Conservation (phyloP, 2,329 filamentous ascomycete genomes). For the Colletotrichum sp. region DNA sequence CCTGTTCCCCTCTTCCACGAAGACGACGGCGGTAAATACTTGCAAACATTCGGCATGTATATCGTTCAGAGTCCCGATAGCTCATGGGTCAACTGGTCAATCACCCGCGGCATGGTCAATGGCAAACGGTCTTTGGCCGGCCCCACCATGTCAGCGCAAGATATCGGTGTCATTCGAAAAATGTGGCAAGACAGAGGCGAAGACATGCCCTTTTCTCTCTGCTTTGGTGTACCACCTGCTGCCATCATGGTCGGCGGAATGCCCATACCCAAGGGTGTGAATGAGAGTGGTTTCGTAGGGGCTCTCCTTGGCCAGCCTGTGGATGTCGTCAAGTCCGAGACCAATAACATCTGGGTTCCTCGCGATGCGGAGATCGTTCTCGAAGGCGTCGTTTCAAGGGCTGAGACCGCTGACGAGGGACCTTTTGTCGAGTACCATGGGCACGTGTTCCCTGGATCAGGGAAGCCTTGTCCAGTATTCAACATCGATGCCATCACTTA, state of each 20-base stretch:
- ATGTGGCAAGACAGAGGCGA: conserved; percentile 47
- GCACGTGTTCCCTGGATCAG: not conserved
- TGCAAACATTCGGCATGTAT: conserved; percentile 56
- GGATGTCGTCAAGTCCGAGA: conserved; percentile 56
- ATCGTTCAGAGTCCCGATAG: conserved; percentile 48
- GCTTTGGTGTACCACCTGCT: conserved; percentile 52
- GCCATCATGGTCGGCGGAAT: conserved; percentile 52
- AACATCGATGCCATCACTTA: conserved; percentile 53
- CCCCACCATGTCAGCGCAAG: conserved; percentile 46
- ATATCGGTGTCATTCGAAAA: conserved; percentile 49
- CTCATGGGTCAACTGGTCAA: conserved; percentile 52
- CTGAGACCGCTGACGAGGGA: conserved; percentile 46
- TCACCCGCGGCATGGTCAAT: conserved; percentile 49
- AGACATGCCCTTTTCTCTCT: conserved; percentile 51
- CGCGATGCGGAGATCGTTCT: conserved; percentile 55
- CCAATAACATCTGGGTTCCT: conserved; percentile 51
- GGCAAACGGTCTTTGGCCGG: conserved; percentile 45
- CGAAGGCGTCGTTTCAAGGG: conserved; percentile 50
- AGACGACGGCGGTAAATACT: conserved; percentile 51
- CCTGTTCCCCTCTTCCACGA: conserved; percentile 48
- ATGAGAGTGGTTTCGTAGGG: conserved; percentile 53
- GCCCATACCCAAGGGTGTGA: conserved; percentile 51
- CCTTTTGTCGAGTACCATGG: conserved; percentile 51
- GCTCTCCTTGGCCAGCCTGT: conserved; percentile 47
- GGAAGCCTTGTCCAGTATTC: conserved; percentile 37